These are phyloP conservation scores for Thermothelomyces thermophilus DNA, from an alignment of 2,329 filamentous ascomycete genomes.

Conservation along the genomic window DNA sequence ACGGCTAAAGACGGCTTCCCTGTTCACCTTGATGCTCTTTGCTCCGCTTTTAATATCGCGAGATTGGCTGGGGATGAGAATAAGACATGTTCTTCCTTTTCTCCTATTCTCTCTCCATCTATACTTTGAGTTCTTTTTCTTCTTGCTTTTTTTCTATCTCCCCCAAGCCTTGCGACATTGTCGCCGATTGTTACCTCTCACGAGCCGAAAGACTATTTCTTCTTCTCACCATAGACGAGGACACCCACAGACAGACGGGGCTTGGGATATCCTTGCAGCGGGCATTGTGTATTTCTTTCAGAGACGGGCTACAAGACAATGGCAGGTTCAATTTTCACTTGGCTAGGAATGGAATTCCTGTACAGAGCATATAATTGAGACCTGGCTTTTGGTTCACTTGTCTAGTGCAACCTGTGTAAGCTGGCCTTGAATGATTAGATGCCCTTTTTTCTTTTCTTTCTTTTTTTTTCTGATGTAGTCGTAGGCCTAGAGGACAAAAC, in stretches of 20 bases:
- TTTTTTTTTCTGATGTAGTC: no score
- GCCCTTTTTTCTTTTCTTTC: no score
- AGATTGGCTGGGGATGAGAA: no score
- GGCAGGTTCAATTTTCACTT: neutral
- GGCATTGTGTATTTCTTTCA: constrained; percentile 3
- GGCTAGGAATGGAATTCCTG: constrained; percentile 7
- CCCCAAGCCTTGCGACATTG: neutral
- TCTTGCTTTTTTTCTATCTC: constrained; percentile 1
- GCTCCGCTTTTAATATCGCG: neutral
- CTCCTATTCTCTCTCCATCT: constrained; percentile 11
- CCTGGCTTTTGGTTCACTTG: neutral
- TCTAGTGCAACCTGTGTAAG: neutral
- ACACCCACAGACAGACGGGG: constrained; percentile 13
- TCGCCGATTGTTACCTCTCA: constrained; percentile 14
- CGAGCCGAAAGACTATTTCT: constrained; percentile 11
- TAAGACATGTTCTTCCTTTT: no score
- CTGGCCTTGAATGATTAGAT: neutral
- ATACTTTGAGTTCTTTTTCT: neutral
- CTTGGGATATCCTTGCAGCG: constrained; percentile 12
- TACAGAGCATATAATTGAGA: constrained; percentile 6
- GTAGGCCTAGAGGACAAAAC: no score
- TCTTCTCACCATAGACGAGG: constrained; percentile 15
- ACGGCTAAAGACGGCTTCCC: neutral
- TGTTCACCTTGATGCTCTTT: constrained; percentile 1
- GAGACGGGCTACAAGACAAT: constrained; percentile 5